These are phyloP conservation scores for Melocanna baccifera DNA, from an alignment of 176 grass and related monocot species.

Conservation along the genomic window DNA sequence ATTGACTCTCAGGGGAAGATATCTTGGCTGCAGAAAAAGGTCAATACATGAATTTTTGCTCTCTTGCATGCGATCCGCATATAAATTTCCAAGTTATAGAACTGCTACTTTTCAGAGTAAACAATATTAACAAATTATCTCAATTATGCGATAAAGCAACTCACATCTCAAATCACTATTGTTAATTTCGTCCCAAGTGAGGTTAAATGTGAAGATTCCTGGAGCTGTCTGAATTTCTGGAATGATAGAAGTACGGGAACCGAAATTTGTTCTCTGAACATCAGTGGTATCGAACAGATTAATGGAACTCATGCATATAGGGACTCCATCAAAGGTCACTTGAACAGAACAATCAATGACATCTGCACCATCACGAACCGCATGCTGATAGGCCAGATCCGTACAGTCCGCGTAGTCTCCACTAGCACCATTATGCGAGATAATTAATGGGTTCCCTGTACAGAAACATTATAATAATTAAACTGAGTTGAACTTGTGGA, in stretches of 20 bases:
- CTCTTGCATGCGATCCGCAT: neutral
- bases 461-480: conserved; percentile 11
- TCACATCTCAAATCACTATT: conserved; percentile 58
- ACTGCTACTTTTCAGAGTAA: neutral
- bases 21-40: conserved; percentile 56
- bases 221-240: neutral
- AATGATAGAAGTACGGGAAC: conserved; percentile 20
- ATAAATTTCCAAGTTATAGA: neutral
- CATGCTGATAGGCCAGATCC: conserved; percentile 61
- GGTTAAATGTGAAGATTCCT: conserved; percentile 86
- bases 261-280: conserved; percentile 47
- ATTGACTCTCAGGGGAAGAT: conserved; percentile 35
- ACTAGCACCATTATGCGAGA: conserved; percentile 82
- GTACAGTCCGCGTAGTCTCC: conserved; percentile 84
- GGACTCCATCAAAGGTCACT: conserved; percentile 56
- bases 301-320: conserved; percentile 86
- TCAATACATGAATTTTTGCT: neutral
- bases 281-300: conserved; percentile 50
- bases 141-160: conserved; percentile 24
- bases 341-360: conserved; percentile 84
- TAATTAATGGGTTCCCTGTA: conserved; percentile 62
- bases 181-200: conserved; percentile 61
- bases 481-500: neutral
- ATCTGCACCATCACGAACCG: conserved; percentile 69
- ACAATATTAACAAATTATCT: neutral